phyloP scores from a whole-genome alignment of 495 filamentous ascomycete species.

The Penicillium chermesinum region DNA sequence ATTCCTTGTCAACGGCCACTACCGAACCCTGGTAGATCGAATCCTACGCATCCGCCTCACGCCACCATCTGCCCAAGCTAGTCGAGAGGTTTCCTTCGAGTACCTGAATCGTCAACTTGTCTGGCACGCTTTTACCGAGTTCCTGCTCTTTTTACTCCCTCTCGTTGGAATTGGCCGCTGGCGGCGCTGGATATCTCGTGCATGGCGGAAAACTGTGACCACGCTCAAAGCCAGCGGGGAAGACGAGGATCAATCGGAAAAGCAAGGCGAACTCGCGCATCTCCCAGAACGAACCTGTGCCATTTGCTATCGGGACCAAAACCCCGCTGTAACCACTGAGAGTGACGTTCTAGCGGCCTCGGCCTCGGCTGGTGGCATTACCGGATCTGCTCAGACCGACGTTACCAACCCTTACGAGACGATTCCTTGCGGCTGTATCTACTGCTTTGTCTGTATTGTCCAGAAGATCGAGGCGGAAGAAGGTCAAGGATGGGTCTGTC shows the following conservation, averaged over 20 bases:
- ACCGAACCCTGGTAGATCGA: conserved; percentile 86
- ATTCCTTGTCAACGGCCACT: conserved; percentile 84
- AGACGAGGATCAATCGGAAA: conserved; percentile 43
- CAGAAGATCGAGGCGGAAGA: conserved; percentile 86
- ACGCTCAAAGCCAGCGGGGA: conserved; percentile 50
- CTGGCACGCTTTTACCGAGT: conserved; percentile 98
- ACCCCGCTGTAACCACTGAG: conserved; percentile 61
- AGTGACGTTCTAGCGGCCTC: conserved; percentile 61
- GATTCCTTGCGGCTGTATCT: conserved; percentile 84
- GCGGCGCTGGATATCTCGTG: conserved; percentile 80
- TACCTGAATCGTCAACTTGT: conserved; percentile 97
- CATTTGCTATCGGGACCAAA: conserved; percentile 95
- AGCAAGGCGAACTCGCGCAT: conserved; percentile 70
- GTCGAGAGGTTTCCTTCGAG: conserved; percentile 90
- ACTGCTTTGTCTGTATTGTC: conserved; percentile 97
- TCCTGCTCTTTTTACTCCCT: conserved; percentile 90
- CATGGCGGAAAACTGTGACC: conserved; percentile 71
- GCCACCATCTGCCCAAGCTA: conserved; percentile 73
- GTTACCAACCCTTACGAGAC: conserved; percentile 95
- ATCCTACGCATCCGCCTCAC: conserved; percentile 80
- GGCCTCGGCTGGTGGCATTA: conserved; percentile 60
- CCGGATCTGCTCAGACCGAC: conserved; percentile 87
- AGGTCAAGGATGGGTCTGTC: conserved; percentile 92
- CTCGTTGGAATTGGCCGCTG: conserved; percentile 90
- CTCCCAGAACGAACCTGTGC: conserved; percentile 92